Evolutionary conservation across 306 rosid genomes (phyloP).

Genomic region (Vachellia collinsii): DNA sequence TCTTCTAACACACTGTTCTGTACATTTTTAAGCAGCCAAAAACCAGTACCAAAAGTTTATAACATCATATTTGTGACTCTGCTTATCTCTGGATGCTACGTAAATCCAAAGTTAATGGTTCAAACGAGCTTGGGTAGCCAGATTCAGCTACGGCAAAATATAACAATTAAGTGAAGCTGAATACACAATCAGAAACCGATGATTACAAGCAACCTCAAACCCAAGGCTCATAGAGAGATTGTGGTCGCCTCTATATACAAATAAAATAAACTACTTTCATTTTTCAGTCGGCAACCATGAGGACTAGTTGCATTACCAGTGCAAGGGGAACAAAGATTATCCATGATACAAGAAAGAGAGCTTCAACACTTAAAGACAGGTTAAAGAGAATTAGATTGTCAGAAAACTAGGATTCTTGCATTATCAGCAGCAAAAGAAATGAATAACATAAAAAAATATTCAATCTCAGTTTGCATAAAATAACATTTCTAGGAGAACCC

Average conservation of each 20-base stretch:
- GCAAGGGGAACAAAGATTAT: neutral
- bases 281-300: neutral
- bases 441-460: neutral
- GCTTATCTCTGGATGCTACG: neutral
- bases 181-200: neutral
- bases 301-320: neutral
- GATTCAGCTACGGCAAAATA: constrained; percentile 1
- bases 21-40: neutral
- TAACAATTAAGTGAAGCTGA: neutral
- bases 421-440: neutral
- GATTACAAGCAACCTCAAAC: constrained; percentile 5
- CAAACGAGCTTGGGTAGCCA: neutral
- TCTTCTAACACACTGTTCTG: neutral
- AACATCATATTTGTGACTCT: neutral
- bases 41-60: neutral
- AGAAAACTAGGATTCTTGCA: no score
- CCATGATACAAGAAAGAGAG: neutral
- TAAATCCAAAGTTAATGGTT: neutral
- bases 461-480: neutral
- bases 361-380: neutral
- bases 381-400: neutral
- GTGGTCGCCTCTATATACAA: neutral
- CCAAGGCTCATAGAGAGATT: neutral
- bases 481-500: neutral
- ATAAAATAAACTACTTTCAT: neutral